Base-by-base conservation (phyloP, 306 rosid species). In the Inga leiocalycina region DNA sequence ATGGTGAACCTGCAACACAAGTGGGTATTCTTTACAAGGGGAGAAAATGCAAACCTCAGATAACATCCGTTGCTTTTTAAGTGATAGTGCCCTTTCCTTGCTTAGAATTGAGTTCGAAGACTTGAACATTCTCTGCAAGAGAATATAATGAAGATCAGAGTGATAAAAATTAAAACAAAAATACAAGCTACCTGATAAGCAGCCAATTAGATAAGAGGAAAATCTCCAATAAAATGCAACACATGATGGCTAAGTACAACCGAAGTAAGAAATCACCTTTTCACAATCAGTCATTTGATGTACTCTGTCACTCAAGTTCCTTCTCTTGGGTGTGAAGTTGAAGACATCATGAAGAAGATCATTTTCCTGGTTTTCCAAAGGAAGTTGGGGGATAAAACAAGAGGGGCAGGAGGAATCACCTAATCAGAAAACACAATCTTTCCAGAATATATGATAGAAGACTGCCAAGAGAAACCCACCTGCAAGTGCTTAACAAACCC, bases 401-500 rank as follows among this genome's bases (percentile, higher is more conserved):
- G 12, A 61, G 16, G 14, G 32, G n/a, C 7, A 5, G 15, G 35
- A 13, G 17, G 35, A 14, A 30, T 17, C n/a, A 49, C 17, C 27
- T 14, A 70, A 8, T 71, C 79, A 79, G 39, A 44, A 24, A 68
- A 71, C 74, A 75, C 4, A 73, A 46, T 8, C 57, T 59, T 78
- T 45, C 27, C 57, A 81, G 30, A 52, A 75, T 14, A 64, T 56
- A 56, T 52, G 0, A 20, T 35, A 82, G 57, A 79, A 45, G 6
- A 74, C 49, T 12, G 15, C 51, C 27, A 76, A 70, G 22, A 77
- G 72, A 61, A 78, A 75, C 88, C 78, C 72, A 96, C 99, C 99
- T 91, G 99, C 97, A 96, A 90, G 86, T 96, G 98, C 88, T 91
- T 96, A 59, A 90, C 76, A 78, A 96, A 96, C 35, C 99, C 99